Conservation (phyloP, 2,329 filamentous ascomycete genomes). For the Xylariaceae sp. region DNA sequence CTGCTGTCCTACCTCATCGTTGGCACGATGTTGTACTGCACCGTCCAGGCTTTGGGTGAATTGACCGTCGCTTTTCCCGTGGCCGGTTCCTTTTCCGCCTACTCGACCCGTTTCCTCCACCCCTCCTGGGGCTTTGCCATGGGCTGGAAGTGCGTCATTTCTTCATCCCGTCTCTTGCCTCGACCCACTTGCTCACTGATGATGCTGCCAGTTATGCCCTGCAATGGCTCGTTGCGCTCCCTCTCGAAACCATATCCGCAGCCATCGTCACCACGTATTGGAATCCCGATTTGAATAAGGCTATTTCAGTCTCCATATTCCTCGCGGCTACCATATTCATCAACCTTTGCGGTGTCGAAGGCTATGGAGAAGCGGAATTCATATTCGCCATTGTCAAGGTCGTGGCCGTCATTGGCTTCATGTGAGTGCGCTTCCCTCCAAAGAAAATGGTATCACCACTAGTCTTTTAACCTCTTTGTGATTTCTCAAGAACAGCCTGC, state of each 20-base stretch:
- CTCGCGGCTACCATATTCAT: constrained; percentile 69
- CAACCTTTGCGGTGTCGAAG: constrained; percentile 83
- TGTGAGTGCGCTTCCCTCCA: constrained; percentile 48
- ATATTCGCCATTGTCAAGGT: constrained; percentile 83
- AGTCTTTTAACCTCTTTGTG: neutral
- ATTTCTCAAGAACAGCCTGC: constrained; percentile 50
- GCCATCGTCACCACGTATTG: constrained; percentile 81
- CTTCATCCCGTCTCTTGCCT: neutral
- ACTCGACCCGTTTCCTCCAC: constrained; percentile 86
- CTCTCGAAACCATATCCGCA: constrained; percentile 81
- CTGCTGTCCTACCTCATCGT: constrained; percentile 74
- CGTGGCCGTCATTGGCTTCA: constrained; percentile 79
- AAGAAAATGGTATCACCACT: neutral
- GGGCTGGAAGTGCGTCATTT: constrained; percentile 75
- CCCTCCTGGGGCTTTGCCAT: constrained; percentile 94
- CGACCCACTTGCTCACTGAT: neutral
- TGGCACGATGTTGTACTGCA: constrained; percentile 85
- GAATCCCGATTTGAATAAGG: constrained; percentile 58
- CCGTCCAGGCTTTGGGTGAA: constrained; percentile 85
- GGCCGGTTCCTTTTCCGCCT: constrained; percentile 85
- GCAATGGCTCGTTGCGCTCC: constrained; percentile 80
- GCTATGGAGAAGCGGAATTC: constrained; percentile 87
- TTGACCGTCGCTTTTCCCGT: constrained; percentile 87
- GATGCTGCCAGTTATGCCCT: constrained; percentile 61
- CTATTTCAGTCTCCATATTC: constrained; percentile 80